Evolutionary conservation across 1,284 basidiomycete species (phyloP), one percentile per base, ranked within the genome.

Genomic region (Trametes sp.): DNA sequence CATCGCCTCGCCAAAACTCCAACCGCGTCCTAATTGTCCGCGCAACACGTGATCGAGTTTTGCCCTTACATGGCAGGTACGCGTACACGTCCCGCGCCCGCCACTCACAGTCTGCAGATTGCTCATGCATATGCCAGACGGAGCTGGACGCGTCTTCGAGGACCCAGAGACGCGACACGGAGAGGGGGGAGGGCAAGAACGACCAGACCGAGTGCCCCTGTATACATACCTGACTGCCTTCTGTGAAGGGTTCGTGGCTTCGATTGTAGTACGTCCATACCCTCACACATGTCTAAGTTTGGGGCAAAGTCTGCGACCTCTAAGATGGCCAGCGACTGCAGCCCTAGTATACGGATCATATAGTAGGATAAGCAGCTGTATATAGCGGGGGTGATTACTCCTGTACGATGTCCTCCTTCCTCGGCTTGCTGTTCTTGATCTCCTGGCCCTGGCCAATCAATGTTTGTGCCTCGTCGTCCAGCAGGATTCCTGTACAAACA

Each of bases 351-450:
- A 65, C 60, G 63, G 63, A 52, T 53, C 44, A 59, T 67, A 67
- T 46, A 54, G 50, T 67, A 55, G 44, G 29, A 35, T 35, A 65
- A 42, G 41, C 23, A 52, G 28, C 50, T 33, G 31, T 44, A 23
- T 59, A 67, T 56, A 63, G 56, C 29, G 57, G 61, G 29, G 49
- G 46, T 29, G 29, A 65, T 75, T 80, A 87, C 75, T 92, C 92
- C 73, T 93, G 89, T 56, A 95, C 87, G 69, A 95, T 94, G 75
- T 95, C 93, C 78, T 94, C 93, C 77, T 94, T 95, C 72, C 91
- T 82, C 24, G 59, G 58, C 45, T 60, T 60, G 52, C 84, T 85
- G 71, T 89, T 86, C 74, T 88, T 90, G 64, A 94, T 81, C 76
- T 94, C 92, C 62, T 80, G 83, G 24, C 90, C 89, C 73, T 90